phyloP scores from a whole-genome alignment of 1,284 basidiomycete species.

The Cystobasidium sp. region DNA sequence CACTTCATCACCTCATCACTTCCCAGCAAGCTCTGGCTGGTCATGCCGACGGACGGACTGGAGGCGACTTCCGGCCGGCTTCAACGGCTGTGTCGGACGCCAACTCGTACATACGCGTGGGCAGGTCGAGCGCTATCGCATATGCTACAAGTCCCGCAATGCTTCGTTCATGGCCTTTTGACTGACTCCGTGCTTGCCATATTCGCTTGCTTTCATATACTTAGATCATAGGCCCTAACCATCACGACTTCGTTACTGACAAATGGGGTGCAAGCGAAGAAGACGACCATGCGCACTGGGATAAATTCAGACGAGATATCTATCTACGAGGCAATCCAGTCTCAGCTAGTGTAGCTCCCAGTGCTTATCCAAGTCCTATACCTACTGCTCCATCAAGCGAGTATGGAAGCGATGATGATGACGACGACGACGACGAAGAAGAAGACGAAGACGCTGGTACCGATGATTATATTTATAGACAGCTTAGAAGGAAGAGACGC shows the following conservation, averaged over 20 bases:
- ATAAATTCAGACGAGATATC: constrained; percentile 35
- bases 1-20: neutral
- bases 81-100: too few relatives aligned
- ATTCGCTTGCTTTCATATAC: neutral
- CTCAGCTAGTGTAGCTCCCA: constrained; percentile 4
- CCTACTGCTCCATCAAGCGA: constrained; percentile 8
- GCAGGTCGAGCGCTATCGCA: too few relatives aligned
- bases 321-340: constrained; percentile 20
- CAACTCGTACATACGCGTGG: too few relatives aligned
- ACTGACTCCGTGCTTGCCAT: neutral
- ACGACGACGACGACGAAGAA: neutral
- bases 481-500: constrained; percentile 4
- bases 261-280: constrained; percentile 42
- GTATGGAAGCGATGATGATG: constrained; percentile 31
- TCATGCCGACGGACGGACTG: neutral
- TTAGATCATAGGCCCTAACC: constrained; percentile 41
- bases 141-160: too few relatives aligned
- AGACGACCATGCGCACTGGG: constrained; percentile 40
- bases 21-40: neutral
- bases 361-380: constrained; percentile 14
- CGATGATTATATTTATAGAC: neutral
- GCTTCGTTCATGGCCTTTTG: too few relatives aligned
- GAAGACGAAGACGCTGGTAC: neutral
- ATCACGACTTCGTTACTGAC: constrained; percentile 36
- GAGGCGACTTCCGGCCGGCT: too few relatives aligned